Conservation (phyloP, 1,284 basidiomycete species). For the Flammula alnicola region DNA sequence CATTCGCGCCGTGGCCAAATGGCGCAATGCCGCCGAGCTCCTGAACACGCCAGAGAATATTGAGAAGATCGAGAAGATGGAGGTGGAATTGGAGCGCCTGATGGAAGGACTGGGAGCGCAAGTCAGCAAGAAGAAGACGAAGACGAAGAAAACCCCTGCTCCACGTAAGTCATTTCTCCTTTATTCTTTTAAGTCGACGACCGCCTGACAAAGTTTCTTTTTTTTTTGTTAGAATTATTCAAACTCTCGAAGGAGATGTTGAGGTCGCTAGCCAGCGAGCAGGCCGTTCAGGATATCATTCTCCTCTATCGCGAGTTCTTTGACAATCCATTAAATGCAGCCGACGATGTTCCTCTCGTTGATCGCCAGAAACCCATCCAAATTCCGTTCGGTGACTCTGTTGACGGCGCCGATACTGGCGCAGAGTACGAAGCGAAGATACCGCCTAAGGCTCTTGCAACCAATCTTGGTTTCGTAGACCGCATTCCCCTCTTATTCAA, state of each 20-base stretch:
- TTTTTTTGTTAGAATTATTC: slow-evolving; percentile 3
- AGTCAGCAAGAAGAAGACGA: slow-evolving; percentile 3
- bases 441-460: slow-evolving; percentile 2
- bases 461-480: slow-evolving; percentile 24
- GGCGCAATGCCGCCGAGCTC: slow-evolving; percentile 21
- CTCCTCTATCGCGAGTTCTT: slow-evolving; percentile 2
- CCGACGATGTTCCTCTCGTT: slow-evolving; percentile 10
- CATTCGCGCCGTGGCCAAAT: slow-evolving; percentile 21
- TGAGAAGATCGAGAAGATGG: slow-evolving; percentile 18
- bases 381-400: not conserved
- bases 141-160: not conserved
- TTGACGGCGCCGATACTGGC: slow-evolving; percentile 24
- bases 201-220: not conserved
- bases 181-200: not conserved
- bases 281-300: slow-evolving; percentile 1
- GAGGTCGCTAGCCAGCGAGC: not conserved
- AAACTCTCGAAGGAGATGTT: not conserved
- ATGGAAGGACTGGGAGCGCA: slow-evolving; percentile 21
- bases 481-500: slow-evolving; percentile 29
- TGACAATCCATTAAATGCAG: not conserved
- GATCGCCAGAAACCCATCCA: not conserved
- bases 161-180: slow-evolving; percentile 3
- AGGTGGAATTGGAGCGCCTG: slow-evolving; percentile 19
- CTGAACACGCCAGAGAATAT: slow-evolving; percentile 11
- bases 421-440: slow-evolving; percentile 28